Conservation (phyloP, 1,139 yeast species). For the Geotrichum citri-aurantii region DNA sequence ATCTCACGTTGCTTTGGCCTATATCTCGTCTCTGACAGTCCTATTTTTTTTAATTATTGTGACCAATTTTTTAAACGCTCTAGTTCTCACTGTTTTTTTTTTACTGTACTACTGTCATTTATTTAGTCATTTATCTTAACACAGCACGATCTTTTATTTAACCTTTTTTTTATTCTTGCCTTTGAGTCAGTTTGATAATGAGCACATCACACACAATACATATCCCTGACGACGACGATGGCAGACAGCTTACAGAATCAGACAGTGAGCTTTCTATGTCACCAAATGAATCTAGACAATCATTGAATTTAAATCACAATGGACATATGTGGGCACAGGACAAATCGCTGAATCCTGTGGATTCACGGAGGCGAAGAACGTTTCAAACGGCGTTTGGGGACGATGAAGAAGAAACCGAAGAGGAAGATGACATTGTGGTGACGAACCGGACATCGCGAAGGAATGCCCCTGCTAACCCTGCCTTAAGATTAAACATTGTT, state of each 20-base stretch:
- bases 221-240: not conserved
- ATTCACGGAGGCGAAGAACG: not conserved
- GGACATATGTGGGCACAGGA: not conserved
- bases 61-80: not conserved
- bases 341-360: not conserved
- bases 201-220: not conserved
- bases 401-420: conserved; percentile 2
- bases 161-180: not conserved
- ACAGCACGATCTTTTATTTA: too few species aligned
- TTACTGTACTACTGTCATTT: not conserved
- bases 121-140: not conserved
- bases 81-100: not conserved
- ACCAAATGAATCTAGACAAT: not conserved
- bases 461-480: not conserved
- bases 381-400: not conserved
- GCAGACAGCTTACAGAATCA: not conserved
- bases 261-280: not conserved
- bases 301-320: not conserved
- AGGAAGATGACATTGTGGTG: conserved; percentile 2
- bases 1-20: not conserved
- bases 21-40: not conserved
- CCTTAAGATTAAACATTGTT: not conserved
- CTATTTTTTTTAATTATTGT: not conserved
- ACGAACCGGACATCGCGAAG: not conserved
- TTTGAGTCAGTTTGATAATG: not conserved